phyloP scores from a whole-genome alignment of 768 basidiomycete genomes.

The Tylopilus felleus region DNA sequence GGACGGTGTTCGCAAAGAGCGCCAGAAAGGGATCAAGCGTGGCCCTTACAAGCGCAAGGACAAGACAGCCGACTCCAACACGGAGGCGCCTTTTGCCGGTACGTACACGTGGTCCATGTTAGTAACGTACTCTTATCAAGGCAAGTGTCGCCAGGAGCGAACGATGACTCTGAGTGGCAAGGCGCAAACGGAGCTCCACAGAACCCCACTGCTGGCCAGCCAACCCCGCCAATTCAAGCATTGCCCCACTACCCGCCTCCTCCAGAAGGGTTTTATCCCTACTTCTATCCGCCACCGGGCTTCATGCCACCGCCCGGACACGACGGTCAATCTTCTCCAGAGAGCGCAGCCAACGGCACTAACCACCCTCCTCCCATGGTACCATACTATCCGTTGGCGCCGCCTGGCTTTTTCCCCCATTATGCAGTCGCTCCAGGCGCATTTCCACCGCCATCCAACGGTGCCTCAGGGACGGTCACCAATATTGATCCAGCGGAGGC shows the following conservation, averaged over 20 bases:
- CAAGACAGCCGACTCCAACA: slow-evolving; percentile 26
- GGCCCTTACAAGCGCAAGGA: slow-evolving; percentile 57
- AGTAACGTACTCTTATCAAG: slow-evolving; percentile 10
- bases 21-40: slow-evolving; percentile 58
- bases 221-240: slow-evolving; percentile 26
- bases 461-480: slow-evolving; percentile 14
- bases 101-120: slow-evolving; percentile 8
- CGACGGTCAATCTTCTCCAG: slow-evolving; percentile 34
- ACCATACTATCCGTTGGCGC: slow-evolving; percentile 37
- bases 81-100: slow-evolving; percentile 24
- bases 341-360: slow-evolving; percentile 31
- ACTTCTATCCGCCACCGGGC: slow-evolving; percentile 40
- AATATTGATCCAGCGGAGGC: slow-evolving; percentile 28
- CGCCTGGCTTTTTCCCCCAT: slow-evolving; percentile 40
- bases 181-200: slow-evolving; percentile 21
- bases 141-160: slow-evolving; percentile 10
- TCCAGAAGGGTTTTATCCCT: slow-evolving; percentile 45
- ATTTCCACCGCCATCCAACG: slow-evolving; percentile 31
- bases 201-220: slow-evolving; percentile 13
- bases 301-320: slow-evolving; percentile 37
- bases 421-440: slow-evolving; percentile 30
- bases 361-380: slow-evolving; percentile 31
- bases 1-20: slow-evolving; percentile 62
- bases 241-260: slow-evolving; percentile 32
- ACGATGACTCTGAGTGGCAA: slow-evolving; percentile 36